phyloP scores from a whole-genome alignment of 805 yeast species.

The Tetrapisispora iriomotensis region DNA sequence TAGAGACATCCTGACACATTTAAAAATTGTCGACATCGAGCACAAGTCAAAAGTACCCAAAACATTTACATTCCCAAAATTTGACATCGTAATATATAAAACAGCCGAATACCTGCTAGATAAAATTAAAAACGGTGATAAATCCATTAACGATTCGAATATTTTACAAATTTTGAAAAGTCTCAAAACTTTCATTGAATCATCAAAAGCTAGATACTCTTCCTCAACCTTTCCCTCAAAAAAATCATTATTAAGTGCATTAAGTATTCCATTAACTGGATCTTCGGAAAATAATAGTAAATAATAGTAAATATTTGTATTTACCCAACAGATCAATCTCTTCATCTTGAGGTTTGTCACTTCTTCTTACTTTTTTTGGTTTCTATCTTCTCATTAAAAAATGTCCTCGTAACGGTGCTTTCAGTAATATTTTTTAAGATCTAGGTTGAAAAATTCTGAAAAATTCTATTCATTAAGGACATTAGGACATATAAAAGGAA shows the following conservation, averaged over 20 bases:
- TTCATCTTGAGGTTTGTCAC: too few relatives aligned
- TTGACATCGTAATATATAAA: slow-evolving; percentile 44
- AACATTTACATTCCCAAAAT: slow-evolving; percentile 70
- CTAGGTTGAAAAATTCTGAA: too few relatives aligned
- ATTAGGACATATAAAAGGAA: too few relatives aligned
- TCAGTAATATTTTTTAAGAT: too few relatives aligned
- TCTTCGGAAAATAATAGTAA: too few relatives aligned
- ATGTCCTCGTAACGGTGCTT: too few relatives aligned
- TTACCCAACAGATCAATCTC: too few relatives aligned
- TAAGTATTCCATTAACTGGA: too few relatives aligned
- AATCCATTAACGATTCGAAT: neutral
- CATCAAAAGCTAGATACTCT: neutral
- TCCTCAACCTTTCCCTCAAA: neutral
- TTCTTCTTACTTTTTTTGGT: too few relatives aligned
- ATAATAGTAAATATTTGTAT: too few relatives aligned
- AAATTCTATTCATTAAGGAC: too few relatives aligned
- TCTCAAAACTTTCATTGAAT: neutral
- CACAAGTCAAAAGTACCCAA: slow-evolving; percentile 59
- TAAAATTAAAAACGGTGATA: neutral
- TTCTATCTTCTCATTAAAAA: too few relatives aligned
- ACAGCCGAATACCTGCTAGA: slow-evolving; percentile 1
- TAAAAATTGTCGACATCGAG: slow-evolving; percentile 55
- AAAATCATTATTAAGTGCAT: neutral
- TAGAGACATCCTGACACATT: slow-evolving; percentile 51
- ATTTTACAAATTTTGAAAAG: neutral